Conservation (phyloP, 441 rosid genomes). For the Lagerstroemia fauriei region DNA sequence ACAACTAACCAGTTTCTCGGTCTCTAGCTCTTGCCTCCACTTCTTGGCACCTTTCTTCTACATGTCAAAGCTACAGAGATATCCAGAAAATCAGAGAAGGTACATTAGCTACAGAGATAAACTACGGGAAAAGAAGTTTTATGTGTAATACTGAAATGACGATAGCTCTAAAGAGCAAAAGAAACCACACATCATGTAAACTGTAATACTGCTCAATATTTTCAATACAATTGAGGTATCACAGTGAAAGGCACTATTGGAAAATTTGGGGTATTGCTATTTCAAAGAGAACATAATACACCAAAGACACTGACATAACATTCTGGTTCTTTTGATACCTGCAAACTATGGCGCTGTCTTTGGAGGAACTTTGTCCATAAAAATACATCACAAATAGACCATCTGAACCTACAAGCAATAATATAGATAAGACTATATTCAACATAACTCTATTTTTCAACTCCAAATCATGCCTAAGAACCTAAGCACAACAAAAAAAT, state of each 20-base stretch:
- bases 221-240: neutral
- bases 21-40: too few species aligned
- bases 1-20: neutral
- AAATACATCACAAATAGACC: constrained; percentile 73
- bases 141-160: neutral
- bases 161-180: neutral
- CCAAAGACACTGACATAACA: neutral
- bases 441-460: too few species aligned
- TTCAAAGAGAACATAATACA: neutral
- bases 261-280: neutral
- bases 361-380: constrained; percentile 62
- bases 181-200: neutral
- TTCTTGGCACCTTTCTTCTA: too few species aligned
- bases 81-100: too few species aligned
- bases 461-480: too few species aligned
- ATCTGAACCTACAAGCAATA: constrained; percentile 64
- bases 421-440: too few species aligned
- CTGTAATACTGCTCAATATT: neutral
- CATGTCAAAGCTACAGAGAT: too few species aligned
- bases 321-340: constrained; percentile 44
- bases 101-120: too few species aligned
- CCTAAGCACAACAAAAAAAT: too few species aligned
- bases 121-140: neutral
- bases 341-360: constrained; percentile 61
- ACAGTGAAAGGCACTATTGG: neutral